Base-by-base conservation (phyloP, 2,329 filamentous ascomycete species). In the Aspergillus brunneoviolaceus region DNA sequence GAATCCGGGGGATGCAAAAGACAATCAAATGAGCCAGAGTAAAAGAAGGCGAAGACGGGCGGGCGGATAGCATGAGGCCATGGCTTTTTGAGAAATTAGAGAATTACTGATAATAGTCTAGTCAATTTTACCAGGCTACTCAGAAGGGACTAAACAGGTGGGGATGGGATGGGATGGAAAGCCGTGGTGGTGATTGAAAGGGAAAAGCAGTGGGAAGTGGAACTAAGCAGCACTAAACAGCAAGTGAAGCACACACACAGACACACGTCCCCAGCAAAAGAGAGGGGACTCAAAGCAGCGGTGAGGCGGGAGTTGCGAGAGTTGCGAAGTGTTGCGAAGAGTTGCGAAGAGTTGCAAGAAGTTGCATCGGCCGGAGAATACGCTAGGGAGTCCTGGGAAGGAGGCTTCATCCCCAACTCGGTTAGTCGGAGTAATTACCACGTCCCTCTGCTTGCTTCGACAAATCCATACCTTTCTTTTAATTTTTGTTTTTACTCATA, bases 331-430 rank as follows among this genome's bases (percentile, higher is more conserved):
- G 33, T 35, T 27, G 27, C 27, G 27, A 27, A 29, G 27, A 35
- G 33, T 35, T 27, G 27, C 27, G 27, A 27, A 29, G 27, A 29
- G 27, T 29, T 29, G 27, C 27, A 3, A 29, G 7, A 10, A 66
- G 67, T 58, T 60, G 67, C 57, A 66, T 68, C 60, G 60, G 59
- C 57, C 59, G 59, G 68, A 72, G 72, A 35, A 70, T 73, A 72
- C 74, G 75, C 73, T 74, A 75, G 74, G 69, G 69, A 65, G 67
- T 66, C 64, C 67, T 70, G 65, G 70, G 70, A 66, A 69, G 69
- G 62, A 69, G 70, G 71, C 69, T 66, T 70, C 65, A 63, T 45
- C 39, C 39, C 39, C 39, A 45, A 45, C 16, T n/a, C n/a, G 39
- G n/a, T 45, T 45, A 45, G 39, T 45, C 39, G 39, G 39, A 7